A percentile compares a stretch with the other conserved stretches of the same genome.
phyloP scores from a whole-genome alignment of 1,139 yeast genomes.

The Debaryomycetaceae sp. region DNA sequence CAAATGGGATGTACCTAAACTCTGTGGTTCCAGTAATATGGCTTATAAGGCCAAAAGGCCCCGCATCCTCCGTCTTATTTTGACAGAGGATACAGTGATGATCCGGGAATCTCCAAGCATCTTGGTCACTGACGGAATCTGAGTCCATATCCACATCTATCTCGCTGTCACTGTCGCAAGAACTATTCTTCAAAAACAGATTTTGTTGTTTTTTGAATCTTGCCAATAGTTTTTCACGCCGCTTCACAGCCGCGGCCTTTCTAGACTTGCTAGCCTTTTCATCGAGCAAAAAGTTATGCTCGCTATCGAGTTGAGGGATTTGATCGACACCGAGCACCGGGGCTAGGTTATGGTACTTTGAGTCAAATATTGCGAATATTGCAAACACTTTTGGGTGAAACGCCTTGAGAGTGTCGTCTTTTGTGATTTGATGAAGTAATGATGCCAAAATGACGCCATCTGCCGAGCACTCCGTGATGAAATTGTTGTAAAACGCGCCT shows the following conservation, averaged over 20 bases:
- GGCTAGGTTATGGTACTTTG: conserved; percentile 14
- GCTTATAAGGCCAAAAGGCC: conserved; percentile 67
- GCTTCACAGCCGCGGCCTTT: conserved; percentile 58
- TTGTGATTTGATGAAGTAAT: conserved; percentile 32
- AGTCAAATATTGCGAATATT: conserved; percentile 32
- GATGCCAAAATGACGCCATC: conserved; percentile 34
- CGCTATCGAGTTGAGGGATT: conserved; percentile 6
- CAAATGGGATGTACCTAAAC: conserved; percentile 54
- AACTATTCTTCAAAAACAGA: conserved; percentile 48
- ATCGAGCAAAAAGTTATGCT: conserved; percentile 5
- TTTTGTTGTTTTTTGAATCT: conserved; percentile 72
- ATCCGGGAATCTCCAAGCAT: conserved; percentile 64
- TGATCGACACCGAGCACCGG: conserved; percentile 10
- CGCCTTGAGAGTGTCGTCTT: conserved; percentile 24
- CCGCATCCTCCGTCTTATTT: conserved; percentile 60
- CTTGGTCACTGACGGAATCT: conserved; percentile 12
- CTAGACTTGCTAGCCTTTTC: conserved; percentile 47
- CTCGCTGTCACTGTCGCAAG: conserved; percentile 16
- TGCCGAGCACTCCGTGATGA: conserved; percentile 17
- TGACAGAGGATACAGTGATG: conserved; percentile 84
- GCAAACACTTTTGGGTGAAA: conserved; percentile 46
- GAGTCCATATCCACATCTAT: conserved; percentile 24
- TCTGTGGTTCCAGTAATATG: conserved; percentile 50
- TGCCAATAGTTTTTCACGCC: conserved; percentile 65
- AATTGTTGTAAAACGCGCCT: conserved; percentile 26